Base-by-base conservation (phyloP, 1,284 basidiomycete species). In the Tausonia pullulans region DNA sequence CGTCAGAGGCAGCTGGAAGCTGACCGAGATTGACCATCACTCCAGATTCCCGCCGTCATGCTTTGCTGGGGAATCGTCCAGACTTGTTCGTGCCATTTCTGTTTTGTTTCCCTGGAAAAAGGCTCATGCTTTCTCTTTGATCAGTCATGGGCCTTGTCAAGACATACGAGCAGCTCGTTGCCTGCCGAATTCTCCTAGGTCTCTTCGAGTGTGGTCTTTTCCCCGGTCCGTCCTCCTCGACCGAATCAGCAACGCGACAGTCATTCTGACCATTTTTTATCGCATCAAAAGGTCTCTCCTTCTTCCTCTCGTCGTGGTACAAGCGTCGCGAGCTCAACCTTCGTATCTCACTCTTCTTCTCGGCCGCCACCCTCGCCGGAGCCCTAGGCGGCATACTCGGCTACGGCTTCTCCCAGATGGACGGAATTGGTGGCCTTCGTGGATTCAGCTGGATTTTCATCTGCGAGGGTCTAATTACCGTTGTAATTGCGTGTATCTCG, bases 391-490 rank as follows among this genome's bases (percentile, higher is more conserved):
- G 76, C 64, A 76, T 77, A 62, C 72, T 78, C 40, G 76, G 76
- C 27, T 77, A 68, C 61, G 73, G 67, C 16, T 51, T 73, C 13
- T 69, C 69, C 49, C 70, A 74, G 60, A 79, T 79, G 75, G 67
- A 72, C 52, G 78, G 78, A 39, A 70, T 78, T 16, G 77, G 77
- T 16, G 78, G 77, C 44, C 74, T 74, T 62, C 66, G 68, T 5
- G 78, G 78, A 45, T 79, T 78, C 78, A 68, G 70, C 3, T 79
- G 78, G 78, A 78, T 79, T 63, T 78, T 79, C 72, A 77, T 78
- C 67, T 75, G 77, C 61, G 77, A 78, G 68, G 77, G 78, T 6
- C 66, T 79, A 5, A 41, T 77, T n/a, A 77, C 76, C 3, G 70
- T 78, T 59, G 61, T 76, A 40, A 68, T 76, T 49, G 77, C 71